Percentiles rank a stretch among this genome's conserved stretches.
These are phyloP conservation scores for Beauveria medogensis DNA, from an alignment of 2,329 filamentous ascomycete species.

Conservation along the genomic window DNA sequence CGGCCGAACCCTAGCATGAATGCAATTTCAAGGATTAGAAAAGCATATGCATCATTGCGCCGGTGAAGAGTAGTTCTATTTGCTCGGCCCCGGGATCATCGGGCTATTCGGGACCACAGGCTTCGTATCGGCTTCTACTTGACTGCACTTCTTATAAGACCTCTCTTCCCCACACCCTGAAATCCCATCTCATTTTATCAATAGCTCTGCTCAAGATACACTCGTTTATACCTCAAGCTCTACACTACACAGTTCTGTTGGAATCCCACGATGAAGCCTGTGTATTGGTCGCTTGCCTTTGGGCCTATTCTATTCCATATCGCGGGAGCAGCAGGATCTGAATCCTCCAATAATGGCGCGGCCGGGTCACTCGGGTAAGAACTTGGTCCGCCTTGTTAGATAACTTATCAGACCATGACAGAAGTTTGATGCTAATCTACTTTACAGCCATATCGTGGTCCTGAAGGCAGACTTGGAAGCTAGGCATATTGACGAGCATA, in stretches of 20 bases:
- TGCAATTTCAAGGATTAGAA: too few species aligned
- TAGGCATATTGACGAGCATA: background rate
- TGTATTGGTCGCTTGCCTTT: background rate
- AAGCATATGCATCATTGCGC: too few species aligned
- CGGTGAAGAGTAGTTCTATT: background rate
- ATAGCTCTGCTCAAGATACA: too few species aligned
- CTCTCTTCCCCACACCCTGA: background rate
- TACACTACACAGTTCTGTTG: background rate
- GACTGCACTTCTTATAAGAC: background rate
- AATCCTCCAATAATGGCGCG: background rate
- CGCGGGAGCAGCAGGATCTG: background rate
- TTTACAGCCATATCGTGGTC: background rate
- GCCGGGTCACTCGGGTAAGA: background rate
- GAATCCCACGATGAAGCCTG: background rate
- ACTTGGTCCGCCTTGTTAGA: background rate
- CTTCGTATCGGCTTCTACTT: background rate
- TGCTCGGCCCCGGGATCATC: background rate
- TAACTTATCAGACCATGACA: background rate
- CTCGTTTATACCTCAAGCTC: background rate
- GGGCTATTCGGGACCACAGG: too few species aligned
- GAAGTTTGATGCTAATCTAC: background rate
- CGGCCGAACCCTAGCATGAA: too few species aligned
- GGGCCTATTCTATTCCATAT: background rate
- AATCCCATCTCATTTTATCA: background rate
- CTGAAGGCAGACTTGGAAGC: background rate